Percentiles rank a stretch among this genome's conserved stretches.
These are phyloP conservation scores for Eucalyptus shirleyi DNA, from an alignment of 345 rosid species.

Conservation along the genomic window DNA sequence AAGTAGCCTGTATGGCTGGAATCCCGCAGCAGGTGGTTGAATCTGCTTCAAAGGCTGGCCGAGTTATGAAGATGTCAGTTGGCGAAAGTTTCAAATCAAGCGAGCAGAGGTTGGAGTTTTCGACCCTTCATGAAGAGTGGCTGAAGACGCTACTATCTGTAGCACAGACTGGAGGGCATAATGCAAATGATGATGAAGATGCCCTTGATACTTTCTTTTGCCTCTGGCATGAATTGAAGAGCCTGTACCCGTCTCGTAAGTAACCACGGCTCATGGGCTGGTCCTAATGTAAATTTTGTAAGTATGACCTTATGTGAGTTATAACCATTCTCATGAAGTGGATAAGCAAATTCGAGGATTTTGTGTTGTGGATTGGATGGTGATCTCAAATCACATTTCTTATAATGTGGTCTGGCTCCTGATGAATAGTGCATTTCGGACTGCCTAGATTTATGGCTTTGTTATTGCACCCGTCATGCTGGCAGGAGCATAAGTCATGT, in stretches of 20 bases:
- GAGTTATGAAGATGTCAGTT: constrained; percentile 46
- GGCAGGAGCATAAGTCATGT: not conserved
- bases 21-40: constrained; percentile 67
- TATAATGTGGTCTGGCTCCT: not conserved
- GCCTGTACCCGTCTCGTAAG: not conserved
- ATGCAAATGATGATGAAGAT: constrained; percentile 25
- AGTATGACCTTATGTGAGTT: not conserved
- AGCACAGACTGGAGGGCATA: constrained; percentile 1
- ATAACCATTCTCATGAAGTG: not conserved
- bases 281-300: not conserved
- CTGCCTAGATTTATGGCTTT: not conserved
- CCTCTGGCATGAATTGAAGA: constrained; percentile 74
- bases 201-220: constrained; percentile 52
- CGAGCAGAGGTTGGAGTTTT: constrained; percentile 71
- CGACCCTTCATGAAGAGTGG: constrained; percentile 93
- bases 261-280: not conserved
- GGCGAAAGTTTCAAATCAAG: constrained; percentile 69
- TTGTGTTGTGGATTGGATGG: not conserved
- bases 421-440: not conserved
- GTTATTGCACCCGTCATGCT: not conserved
- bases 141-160: constrained; percentile 36
- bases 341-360: not conserved
- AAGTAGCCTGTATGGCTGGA: constrained; percentile 90
- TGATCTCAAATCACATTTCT: not conserved
- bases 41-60: constrained; percentile 49